phyloP scores from a whole-genome alignment of 2,329 filamentous ascomycete genomes.

The Verticillium alfalfae region DNA sequence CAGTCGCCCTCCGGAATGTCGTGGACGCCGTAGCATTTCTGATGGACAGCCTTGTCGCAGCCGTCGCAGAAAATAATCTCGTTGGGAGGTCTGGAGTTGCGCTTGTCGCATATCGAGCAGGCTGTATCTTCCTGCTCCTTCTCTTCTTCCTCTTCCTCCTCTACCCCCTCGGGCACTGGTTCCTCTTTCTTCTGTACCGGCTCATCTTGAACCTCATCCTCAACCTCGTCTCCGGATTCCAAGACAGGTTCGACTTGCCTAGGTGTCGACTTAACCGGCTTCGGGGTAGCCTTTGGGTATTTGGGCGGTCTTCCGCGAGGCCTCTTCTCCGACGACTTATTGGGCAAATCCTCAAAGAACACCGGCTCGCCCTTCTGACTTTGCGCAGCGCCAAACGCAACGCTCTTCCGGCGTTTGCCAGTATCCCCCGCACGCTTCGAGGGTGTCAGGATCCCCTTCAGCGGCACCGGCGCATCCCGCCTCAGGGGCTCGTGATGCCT shows the following conservation, averaged over 20 bases:
- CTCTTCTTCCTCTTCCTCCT: conserved; percentile 17
- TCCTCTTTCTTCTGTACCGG: conserved; percentile 3
- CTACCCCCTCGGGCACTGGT: conserved; percentile 22
- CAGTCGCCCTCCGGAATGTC: conserved; percentile 56
- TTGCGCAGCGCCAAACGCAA: conserved; percentile 39
- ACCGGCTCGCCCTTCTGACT: conserved; percentile 28
- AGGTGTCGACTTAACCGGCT: conserved; percentile 2
- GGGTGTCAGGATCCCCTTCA: conserved; percentile 54
- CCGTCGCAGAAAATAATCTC: conserved; percentile 60
- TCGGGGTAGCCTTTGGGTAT: conserved; percentile 5
- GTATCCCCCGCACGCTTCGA: conserved; percentile 32
- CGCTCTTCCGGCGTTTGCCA: conserved; percentile 42
- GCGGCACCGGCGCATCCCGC: conserved; percentile 13
- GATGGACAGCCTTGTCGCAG: conserved; percentile 58
- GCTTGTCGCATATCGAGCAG: conserved; percentile 51
- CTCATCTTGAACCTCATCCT: background rate
- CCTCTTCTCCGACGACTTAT: conserved; percentile 23
- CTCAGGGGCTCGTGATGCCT: background rate
- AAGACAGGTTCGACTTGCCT: conserved; percentile 2
- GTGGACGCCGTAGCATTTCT: conserved; percentile 53
- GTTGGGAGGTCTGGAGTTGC: conserved; percentile 52
- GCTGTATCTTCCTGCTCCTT: conserved; percentile 45
- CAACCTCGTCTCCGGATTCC: conserved; percentile 4
- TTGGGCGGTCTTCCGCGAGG: conserved; percentile 9
- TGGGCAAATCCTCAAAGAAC: conserved; percentile 47